A percentile compares a stretch with the other conserved stretches of the same genome.
Conservation (phyloP, 2,329 filamentous ascomycete genomes). For the Pseudocercospora eumusae region DNA sequence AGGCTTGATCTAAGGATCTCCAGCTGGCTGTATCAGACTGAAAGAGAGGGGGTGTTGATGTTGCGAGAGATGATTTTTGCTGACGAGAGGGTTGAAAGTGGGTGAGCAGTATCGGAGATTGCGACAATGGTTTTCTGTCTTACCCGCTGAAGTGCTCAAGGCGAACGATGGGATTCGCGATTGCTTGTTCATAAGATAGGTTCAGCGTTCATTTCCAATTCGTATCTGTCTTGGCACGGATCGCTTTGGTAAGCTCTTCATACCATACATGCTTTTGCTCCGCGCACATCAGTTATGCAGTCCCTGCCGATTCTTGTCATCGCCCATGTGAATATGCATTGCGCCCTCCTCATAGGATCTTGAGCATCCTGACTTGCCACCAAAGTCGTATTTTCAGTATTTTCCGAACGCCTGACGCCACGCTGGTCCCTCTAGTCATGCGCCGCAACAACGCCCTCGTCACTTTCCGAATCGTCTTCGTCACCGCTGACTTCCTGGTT, state of each 20-base stretch:
- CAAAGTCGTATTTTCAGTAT: not conserved
- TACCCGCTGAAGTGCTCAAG: not conserved
- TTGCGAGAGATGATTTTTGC: too few species aligned
- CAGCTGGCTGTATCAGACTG: too few species aligned
- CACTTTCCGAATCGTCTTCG: constrained; percentile 92
- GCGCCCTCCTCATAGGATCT: not conserved
- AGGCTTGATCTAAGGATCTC: too few species aligned
- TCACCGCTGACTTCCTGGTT: constrained; percentile 98
- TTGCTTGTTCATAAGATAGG: not conserved
- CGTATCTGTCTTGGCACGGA: not conserved
- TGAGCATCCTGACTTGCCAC: not conserved
- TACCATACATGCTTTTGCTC: not conserved
- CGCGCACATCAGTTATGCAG: not conserved
- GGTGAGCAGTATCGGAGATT: too few species aligned
- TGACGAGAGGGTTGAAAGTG: too few species aligned
- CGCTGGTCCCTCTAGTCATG: constrained; percentile 23
- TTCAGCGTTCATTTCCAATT: not conserved
- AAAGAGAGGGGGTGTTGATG: too few species aligned
- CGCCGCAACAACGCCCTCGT: constrained; percentile 66
- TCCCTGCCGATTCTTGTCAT: too few species aligned
- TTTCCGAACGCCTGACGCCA: constrained; percentile 24
- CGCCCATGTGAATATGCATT: not conserved
- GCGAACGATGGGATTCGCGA: not conserved
- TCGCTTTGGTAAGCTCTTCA: not conserved
- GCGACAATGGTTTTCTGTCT: not conserved